Percentiles rank a stretch among this genome's conserved stretches.
These are phyloP conservation scores for Colletotrichum godetiae DNA, from an alignment of 2,329 filamentous ascomycete genomes.

Conservation along the genomic window DNA sequence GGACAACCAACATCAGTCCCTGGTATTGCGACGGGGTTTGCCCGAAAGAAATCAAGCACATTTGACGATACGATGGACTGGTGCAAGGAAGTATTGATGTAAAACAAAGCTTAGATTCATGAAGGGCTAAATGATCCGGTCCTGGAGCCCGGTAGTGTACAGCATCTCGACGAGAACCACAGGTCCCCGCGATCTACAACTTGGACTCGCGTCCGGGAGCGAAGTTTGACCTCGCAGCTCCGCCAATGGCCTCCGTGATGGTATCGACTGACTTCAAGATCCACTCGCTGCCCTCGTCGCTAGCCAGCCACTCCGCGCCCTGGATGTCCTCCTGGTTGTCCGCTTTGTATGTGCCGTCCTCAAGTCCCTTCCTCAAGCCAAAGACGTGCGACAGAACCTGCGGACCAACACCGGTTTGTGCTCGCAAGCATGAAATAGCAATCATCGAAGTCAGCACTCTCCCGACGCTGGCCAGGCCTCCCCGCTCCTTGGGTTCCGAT, in stretches of 20 bases:
- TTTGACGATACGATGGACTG: not conserved
- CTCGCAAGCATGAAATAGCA: slow-evolving; percentile 78
- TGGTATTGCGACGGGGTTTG: too few relatives aligned
- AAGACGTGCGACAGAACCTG: slow-evolving; percentile 87
- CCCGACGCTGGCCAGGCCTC: slow-evolving; percentile 67
- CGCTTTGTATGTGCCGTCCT: slow-evolving; percentile 68
- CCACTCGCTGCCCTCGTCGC: slow-evolving; percentile 60
- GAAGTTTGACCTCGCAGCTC: slow-evolving; percentile 35
- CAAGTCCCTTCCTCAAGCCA: slow-evolving; percentile 80
- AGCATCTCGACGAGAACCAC: not conserved
- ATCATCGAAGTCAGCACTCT: slow-evolving; percentile 78
- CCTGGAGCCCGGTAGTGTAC: slow-evolving; percentile 11
- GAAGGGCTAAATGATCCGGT: not conserved
- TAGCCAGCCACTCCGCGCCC: slow-evolving; percentile 55
- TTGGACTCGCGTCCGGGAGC: slow-evolving; percentile 30
- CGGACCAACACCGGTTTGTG: slow-evolving; percentile 85
- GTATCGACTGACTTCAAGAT: slow-evolving; percentile 56
- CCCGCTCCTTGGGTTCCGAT: slow-evolving; percentile 69
- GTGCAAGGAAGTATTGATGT: not conserved
- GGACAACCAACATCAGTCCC: not conserved
- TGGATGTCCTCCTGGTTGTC: slow-evolving; percentile 44
- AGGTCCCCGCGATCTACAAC: slow-evolving; percentile 1
- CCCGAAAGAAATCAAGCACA: not conserved
- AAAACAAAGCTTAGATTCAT: not conserved
- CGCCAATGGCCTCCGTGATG: slow-evolving; percentile 58